Evolutionary conservation across 176 grass and related monocot genomes (phyloP).

Genomic region (Saccharum spontaneum): DNA sequence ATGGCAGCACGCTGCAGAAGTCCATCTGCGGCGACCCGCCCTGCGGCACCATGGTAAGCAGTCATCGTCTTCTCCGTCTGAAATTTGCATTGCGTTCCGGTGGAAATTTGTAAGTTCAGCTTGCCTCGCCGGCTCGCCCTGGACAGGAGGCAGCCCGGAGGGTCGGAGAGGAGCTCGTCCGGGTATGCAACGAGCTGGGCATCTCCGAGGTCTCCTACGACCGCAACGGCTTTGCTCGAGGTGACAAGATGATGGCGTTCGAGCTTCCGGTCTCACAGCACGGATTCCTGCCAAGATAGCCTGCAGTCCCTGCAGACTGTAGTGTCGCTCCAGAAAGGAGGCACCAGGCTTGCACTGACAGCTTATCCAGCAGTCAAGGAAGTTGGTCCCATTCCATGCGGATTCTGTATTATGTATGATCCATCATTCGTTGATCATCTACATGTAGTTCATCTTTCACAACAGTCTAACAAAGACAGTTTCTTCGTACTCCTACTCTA

Average conservation of each 20-base stretch:
- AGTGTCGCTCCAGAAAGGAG: background rate
- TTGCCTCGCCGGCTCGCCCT: background rate
- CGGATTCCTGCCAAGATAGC: constrained; percentile 71
- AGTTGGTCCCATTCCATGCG: background rate
- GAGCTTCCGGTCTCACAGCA: constrained; percentile 59
- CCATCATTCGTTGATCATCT: background rate
- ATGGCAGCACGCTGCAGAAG: constrained; percentile 82
- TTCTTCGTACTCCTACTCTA: background rate
- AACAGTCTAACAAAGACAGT: background rate
- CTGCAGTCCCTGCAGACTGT: background rate
- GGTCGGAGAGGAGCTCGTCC: constrained; percentile 76
- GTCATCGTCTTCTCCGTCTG: background rate
- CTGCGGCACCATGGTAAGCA: constrained; percentile 47
- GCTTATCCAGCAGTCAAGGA: background rate
- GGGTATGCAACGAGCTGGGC: constrained; percentile 58
- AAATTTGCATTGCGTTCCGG: background rate
- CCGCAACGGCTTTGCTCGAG: constrained; percentile 76
- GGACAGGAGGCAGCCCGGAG: constrained; percentile 67
- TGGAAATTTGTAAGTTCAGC: background rate
- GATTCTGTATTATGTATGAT: background rate
- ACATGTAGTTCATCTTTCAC: background rate
- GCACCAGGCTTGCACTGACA: background rate
- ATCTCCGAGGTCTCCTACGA: constrained; percentile 86
- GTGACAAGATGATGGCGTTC: constrained; percentile 83
- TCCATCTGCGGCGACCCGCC: constrained; percentile 59